Conservation (phyloP, 176 grass and related monocot species). For the Eleusine indica region DNA sequence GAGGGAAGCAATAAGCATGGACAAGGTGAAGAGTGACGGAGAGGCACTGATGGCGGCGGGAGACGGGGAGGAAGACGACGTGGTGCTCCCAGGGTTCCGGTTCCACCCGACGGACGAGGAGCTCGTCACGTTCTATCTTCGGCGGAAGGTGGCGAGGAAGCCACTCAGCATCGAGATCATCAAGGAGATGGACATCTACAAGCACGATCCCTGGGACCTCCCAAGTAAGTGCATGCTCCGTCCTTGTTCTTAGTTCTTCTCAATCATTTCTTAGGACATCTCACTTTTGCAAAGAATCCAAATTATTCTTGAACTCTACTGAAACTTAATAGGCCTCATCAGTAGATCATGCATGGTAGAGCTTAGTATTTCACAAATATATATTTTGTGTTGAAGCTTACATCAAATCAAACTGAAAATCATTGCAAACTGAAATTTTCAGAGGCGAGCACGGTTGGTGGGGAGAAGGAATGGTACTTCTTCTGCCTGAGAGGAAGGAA, state of each 20-base stretch:
- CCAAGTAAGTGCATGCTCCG: constrained; percentile 52
- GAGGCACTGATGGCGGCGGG: constrained; percentile 32
- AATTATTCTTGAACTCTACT: neutral
- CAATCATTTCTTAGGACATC: neutral
- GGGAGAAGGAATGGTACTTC: constrained; percentile 96
- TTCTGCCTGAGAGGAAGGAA: constrained; percentile 95
- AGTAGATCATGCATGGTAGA: neutral
- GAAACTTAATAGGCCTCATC: neutral
- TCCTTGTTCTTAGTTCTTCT: neutral
- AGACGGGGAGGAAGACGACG: constrained; percentile 54
- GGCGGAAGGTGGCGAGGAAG: constrained; percentile 77
- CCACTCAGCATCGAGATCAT: constrained; percentile 74
- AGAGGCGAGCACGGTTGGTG: constrained; percentile 65
- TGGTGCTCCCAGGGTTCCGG: constrained; percentile 79
- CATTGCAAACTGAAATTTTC: constrained; percentile 6
- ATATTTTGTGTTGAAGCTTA: neutral
- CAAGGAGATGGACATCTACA: constrained; percentile 89
- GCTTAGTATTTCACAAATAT: neutral
- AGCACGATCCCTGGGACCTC: constrained; percentile 91
- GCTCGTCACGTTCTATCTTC: constrained; percentile 87
- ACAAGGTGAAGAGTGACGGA: constrained; percentile 39
- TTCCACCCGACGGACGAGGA: constrained; percentile 97
- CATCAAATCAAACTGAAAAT: neutral
- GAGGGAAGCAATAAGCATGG: constrained; percentile 19
- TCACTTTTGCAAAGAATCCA: neutral